Percentiles rank a stretch among this genome's conserved stretches.
Conservation (phyloP, 2,329 filamentous ascomycete species). For the Cladosporium sphaerospermum region DNA sequence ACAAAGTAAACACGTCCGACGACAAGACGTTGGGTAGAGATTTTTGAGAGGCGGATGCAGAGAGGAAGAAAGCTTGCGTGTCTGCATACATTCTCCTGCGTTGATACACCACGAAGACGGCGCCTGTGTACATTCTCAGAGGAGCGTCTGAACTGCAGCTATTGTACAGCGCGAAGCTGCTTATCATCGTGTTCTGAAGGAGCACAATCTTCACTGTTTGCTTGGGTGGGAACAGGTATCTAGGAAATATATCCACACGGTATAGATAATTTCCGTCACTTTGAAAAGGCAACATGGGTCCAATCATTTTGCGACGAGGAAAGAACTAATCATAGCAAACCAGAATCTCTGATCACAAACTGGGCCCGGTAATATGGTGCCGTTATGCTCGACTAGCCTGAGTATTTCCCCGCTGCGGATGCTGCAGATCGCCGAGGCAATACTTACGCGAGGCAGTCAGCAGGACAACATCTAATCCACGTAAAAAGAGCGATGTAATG, state of each 20-base stretch:
- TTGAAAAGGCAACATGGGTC: not conserved
- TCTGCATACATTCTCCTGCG: not conserved
- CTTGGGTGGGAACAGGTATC: not conserved
- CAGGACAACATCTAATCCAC: no score
- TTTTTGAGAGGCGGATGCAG: conserved; percentile 1
- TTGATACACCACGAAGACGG: not conserved
- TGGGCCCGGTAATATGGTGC: no score
- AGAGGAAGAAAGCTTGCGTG: not conserved
- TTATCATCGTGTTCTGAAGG: not conserved
- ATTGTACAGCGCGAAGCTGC: conserved; percentile 2
- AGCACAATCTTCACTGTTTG: not conserved
- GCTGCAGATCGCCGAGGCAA: not conserved
- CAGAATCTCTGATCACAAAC: no score
- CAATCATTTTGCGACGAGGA: no score
- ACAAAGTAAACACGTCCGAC: conserved; percentile 14
- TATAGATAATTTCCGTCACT: conserved; percentile 7
- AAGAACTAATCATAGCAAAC: no score
- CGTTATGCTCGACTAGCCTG: no score
- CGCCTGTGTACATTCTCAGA: not conserved
- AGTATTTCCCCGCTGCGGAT: not conserved
- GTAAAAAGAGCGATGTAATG: no score
- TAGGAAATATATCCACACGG: not conserved
- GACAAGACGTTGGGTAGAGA: not conserved
- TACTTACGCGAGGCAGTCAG: not conserved
- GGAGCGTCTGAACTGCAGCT: not conserved